Percentiles rank a stretch among this genome's conserved stretches.
phyloP scores from a whole-genome alignment of 345 rosid genomes.

The Salix viminalis region DNA sequence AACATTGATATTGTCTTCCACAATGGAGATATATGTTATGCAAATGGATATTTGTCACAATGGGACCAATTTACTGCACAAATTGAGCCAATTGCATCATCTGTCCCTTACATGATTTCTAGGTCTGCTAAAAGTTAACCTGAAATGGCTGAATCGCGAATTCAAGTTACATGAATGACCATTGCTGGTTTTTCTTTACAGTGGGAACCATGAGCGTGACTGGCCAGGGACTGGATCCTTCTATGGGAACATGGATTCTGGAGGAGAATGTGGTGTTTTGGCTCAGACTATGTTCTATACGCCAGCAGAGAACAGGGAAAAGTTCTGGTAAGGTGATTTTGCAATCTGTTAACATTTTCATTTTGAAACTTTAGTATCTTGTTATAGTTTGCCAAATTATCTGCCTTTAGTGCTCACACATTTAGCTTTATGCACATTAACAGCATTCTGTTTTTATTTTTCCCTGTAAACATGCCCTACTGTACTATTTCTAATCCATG shows the following conservation, averaged over 20 bases:
- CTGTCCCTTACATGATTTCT: conserved; percentile 65
- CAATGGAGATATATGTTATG: conserved; percentile 67
- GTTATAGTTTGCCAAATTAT: not conserved
- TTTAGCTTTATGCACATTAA: not conserved
- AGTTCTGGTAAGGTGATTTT: conserved; percentile 42
- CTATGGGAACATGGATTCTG: conserved; percentile 54
- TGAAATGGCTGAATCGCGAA: not conserved
- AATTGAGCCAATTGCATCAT: conserved; percentile 63
- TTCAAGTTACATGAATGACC: not conserved
- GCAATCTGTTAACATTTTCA: not conserved
- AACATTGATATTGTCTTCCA: conserved; percentile 57
- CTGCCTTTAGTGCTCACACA: not conserved
- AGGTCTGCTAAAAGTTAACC: conserved; percentile 31
- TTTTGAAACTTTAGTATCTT: too few species aligned
- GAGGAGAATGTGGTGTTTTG: conserved; percentile 74
- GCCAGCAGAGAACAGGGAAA: conserved; percentile 62
- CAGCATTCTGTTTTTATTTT: too few species aligned
- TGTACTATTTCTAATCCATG: too few species aligned
- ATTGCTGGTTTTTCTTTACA: conserved; percentile 19
- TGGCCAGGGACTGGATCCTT: conserved; percentile 67
- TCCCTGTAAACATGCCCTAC: too few species aligned
- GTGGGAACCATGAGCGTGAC: conserved; percentile 78
- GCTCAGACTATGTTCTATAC: conserved; percentile 68
- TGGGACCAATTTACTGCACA: conserved; percentile 75
- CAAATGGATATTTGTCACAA: conserved; percentile 67